Conservation (phyloP, 2,329 filamentous ascomycete genomes). For the Pseudogymnoascus sp. region DNA sequence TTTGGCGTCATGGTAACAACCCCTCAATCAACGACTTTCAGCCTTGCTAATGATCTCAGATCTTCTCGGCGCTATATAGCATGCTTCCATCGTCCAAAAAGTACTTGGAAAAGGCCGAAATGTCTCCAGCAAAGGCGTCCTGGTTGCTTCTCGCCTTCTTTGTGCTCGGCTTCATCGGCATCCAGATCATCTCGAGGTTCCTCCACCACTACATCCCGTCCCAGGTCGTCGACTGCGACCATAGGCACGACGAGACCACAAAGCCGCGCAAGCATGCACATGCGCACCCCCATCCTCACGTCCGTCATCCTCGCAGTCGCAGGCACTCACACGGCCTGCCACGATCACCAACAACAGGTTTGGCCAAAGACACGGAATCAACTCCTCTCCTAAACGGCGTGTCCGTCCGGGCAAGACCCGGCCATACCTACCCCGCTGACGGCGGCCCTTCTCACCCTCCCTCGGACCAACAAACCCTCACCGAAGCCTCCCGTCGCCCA, state of each 20-base stretch:
- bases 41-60: constrained; percentile 39
- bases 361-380: constrained; percentile 19
- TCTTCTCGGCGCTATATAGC: constrained; percentile 85
- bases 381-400: constrained; percentile 22
- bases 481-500: constrained; percentile 35
- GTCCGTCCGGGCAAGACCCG: constrained; percentile 16
- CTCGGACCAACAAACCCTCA: background rate
- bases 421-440: constrained; percentile 6
- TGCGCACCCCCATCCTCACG: constrained; percentile 13
- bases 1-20: constrained; percentile 85
- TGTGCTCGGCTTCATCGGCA: constrained; percentile 63
- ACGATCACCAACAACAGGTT: background rate
- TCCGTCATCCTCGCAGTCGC: constrained; percentile 7
- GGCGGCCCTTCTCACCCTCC: background rate
- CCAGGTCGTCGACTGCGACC: constrained; percentile 73
- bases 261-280: constrained; percentile 3
- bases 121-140: constrained; percentile 57
- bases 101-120: constrained; percentile 64
- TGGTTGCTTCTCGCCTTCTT: constrained; percentile 64
- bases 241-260: constrained; percentile 53
- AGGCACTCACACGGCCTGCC: constrained; percentile 8
- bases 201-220: constrained; percentile 69
- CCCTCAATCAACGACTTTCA: background rate
- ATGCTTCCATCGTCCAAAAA: constrained; percentile 82
- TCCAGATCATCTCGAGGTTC: constrained; percentile 63